Evolutionary conservation across 2,329 filamentous ascomycete species (phyloP).

Genomic region (Pseudogymnoascus sp.): DNA sequence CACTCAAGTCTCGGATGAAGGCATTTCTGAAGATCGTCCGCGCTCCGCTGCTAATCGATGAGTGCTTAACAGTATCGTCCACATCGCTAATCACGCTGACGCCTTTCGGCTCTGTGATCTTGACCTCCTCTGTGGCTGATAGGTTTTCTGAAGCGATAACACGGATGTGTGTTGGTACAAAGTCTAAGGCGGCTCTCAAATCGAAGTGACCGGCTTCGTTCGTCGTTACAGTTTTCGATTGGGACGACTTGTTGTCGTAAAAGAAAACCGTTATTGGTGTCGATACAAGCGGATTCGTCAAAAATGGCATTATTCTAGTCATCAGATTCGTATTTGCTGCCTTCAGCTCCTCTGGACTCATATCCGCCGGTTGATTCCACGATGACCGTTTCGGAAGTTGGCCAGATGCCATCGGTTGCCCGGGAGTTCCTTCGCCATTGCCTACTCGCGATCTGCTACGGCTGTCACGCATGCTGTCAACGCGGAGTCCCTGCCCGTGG

Average conservation of each 20-base stretch:
- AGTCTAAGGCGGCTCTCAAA: slow-evolving; percentile 73
- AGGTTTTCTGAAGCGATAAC: slow-evolving; percentile 81
- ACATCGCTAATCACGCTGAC: slow-evolving; percentile 96
- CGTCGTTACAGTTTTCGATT: slow-evolving; percentile 77
- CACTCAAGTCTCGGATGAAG: slow-evolving; percentile 77
- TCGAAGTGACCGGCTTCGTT: slow-evolving; percentile 86
- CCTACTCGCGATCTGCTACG: slow-evolving; percentile 12
- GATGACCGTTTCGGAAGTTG: slow-evolving; percentile 39
- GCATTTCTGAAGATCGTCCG: slow-evolving; percentile 95
- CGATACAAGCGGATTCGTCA: slow-evolving; percentile 73
- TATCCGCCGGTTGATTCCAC: slow-evolving; percentile 42
- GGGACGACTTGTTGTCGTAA: slow-evolving; percentile 77
- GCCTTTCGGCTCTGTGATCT: slow-evolving; percentile 69
- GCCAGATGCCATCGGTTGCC: slow-evolving; percentile 21
- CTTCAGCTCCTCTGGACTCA: slow-evolving; percentile 69
- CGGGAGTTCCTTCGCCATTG: not conserved
- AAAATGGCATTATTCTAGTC: slow-evolving; percentile 79
- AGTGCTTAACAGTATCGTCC: slow-evolving; percentile 95
- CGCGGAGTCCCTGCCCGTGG: slow-evolving; percentile 41
- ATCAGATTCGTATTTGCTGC: slow-evolving; percentile 82
- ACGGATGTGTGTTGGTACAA: slow-evolving; percentile 82
- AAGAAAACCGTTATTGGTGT: slow-evolving; percentile 88
- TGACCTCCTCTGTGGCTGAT: slow-evolving; percentile 71
- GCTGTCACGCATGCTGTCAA: slow-evolving; percentile 25
- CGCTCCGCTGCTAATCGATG: slow-evolving; percentile 79